phyloP scores from a whole-genome alignment of 306 rosid species.

The Abrus pulchellus region DNA sequence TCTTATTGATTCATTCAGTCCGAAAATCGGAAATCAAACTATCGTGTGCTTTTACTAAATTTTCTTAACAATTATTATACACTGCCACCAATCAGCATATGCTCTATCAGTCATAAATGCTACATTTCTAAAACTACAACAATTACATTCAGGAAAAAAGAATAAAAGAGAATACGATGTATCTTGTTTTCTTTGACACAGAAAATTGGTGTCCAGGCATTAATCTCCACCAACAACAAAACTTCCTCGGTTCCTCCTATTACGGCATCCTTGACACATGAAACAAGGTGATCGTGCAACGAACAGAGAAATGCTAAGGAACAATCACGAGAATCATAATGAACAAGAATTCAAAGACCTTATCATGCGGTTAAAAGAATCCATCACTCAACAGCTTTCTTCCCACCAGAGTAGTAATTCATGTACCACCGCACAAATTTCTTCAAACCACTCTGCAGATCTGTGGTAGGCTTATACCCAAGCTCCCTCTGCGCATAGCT shows the following conservation, averaged over 20 bases:
- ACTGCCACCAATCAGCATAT: slow-evolving; percentile 80
- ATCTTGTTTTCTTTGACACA: slow-evolving; percentile 64
- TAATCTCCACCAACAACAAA: slow-evolving; percentile 65
- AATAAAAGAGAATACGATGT: slow-evolving; percentile 59
- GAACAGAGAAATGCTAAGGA: slow-evolving; percentile 64
- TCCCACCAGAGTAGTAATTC: slow-evolving; percentile 79
- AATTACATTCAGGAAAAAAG: slow-evolving; percentile 64
- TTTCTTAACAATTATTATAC: slow-evolving; percentile 78
- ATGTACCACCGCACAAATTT: slow-evolving; percentile 95
- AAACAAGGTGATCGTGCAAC: slow-evolving; percentile 60
- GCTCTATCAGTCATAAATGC: slow-evolving; percentile 77
- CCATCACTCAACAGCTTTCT: slow-evolving; percentile 73
- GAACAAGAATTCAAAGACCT: slow-evolving; percentile 71
- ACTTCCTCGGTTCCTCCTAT: slow-evolving; percentile 68
- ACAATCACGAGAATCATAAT: slow-evolving; percentile 83
- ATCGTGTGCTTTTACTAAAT: slow-evolving; percentile 72
- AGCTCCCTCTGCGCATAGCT: slow-evolving; percentile 89
- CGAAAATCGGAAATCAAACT: slow-evolving; percentile 58
- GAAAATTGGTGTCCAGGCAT: slow-evolving; percentile 61
- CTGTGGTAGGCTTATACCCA: slow-evolving; percentile 87
- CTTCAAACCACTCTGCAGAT: slow-evolving; percentile 91
- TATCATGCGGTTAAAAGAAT: slow-evolving; percentile 60
- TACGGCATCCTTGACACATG: slow-evolving; percentile 65
- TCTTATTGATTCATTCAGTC: slow-evolving; percentile 52
- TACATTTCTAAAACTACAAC: slow-evolving; percentile 76